Evolutionary conservation across 345 rosid genomes (phyloP), one percentile per base, ranked within the genome.

Genomic region (Atalantia buxifolia): DNA sequence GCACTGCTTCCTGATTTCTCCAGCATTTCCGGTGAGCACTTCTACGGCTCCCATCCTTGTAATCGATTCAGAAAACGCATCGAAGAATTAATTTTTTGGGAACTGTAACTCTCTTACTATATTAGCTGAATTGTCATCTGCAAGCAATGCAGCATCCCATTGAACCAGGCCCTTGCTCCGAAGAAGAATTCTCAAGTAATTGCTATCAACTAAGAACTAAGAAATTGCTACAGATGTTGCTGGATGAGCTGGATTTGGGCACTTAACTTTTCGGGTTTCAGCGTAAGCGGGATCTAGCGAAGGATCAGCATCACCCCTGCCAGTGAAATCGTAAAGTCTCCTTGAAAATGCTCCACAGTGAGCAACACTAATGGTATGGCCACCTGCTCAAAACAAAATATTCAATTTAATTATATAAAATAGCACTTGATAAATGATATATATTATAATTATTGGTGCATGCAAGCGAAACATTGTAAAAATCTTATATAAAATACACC

Each of bases 81-180:
- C 36, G 36, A 35, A 35, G 36, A 35, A 4, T 31, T 31, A 31
- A 35, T 35, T 35, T 35, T 35, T 35, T 35, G 36, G 33, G 33
- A 35, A 35, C 36, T 3, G 36, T 35, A 35, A 35, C 36, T 35
- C 36, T 35, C 36, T 35, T 35, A 35, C 5, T 35, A 4, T 35
- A 35, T 35, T 5, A 35, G 36, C 36, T 5, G 36, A 35, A 35
- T 35, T 35, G 36, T 35, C 36, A 5, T 35, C 36, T 6, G 91
- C 80, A 62, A 92, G 88, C 79, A 91, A 78, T n/a, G 91, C 83
- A 1, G 90, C 90, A 28, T 92, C 97, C 0, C 92, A 91, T 36
- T 68, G 56, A 56, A 91, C 78, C 13, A 86, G 85, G 9, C 93
- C 91, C 57, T 86, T 82, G 19, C 81, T 64, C 16, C 79, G 75